A percentile compares a stretch with the other conserved stretches of the same genome.
Conservation (phyloP, 2,329 filamentous ascomycete species). For the Penicillium crustosum region DNA sequence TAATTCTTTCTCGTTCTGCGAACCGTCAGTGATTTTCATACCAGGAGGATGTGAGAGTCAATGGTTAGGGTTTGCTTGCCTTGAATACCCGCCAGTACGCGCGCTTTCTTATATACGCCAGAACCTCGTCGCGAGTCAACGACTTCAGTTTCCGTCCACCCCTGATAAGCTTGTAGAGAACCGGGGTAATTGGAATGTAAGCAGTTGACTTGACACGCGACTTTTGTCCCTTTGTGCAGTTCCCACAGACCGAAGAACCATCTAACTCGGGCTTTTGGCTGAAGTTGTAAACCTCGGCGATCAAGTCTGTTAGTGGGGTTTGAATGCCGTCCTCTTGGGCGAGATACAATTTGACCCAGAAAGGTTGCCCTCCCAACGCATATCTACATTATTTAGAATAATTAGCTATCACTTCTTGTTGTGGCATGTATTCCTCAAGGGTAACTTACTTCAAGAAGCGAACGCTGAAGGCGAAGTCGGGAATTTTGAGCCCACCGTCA, state of each 20-base stretch:
- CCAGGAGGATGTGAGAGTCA: too few relatives aligned
- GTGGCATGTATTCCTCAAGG: neutral
- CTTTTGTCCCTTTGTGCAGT: constrained; percentile 8
- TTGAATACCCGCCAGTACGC: constrained; percentile 13
- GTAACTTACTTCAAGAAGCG: constrained; percentile 8
- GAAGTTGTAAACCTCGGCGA: constrained; percentile 15
- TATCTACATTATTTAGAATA: neutral
- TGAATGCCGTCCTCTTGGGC: constrained; percentile 11
- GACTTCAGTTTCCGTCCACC: constrained; percentile 6
- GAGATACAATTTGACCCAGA: constrained; percentile 13
- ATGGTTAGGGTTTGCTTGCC: neutral
- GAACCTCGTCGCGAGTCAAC: constrained; percentile 8
- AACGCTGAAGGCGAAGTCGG: constrained; percentile 14
- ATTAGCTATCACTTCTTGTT: neutral
- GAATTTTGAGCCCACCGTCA: constrained; percentile 8
- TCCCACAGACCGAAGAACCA: constrained; percentile 3
- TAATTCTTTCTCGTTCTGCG: constrained; percentile 8
- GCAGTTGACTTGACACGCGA: constrained; percentile 5
- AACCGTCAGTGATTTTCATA: neutral
- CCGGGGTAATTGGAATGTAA: constrained; percentile 10
- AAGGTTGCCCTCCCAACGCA: constrained; percentile 12
- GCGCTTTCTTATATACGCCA: constrained; percentile 1
- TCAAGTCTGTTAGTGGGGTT: constrained; percentile 6
- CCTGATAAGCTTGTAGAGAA: constrained; percentile 8
- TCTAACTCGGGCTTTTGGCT: constrained; percentile 12